A percentile compares a stretch with the other conserved stretches of the same genome.
Conservation (phyloP, 768 basidiomycete genomes). For the Jaapia argillacea region DNA sequence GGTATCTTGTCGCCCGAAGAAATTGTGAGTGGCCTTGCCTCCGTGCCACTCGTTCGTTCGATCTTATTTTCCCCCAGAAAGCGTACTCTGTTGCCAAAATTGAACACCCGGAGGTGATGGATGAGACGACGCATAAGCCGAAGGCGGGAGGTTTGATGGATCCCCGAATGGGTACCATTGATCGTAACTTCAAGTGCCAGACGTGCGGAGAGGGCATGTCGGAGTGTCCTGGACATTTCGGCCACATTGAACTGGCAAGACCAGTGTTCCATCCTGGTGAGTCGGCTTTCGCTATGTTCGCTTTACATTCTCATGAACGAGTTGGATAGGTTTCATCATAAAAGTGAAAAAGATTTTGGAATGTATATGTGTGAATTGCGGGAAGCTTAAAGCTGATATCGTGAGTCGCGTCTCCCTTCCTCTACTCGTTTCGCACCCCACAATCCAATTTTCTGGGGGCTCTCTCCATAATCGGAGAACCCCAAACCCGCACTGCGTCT, state of each 20-base stretch:
- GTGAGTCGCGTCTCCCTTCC: slow-evolving; percentile 78
- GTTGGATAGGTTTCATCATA: slow-evolving; percentile 72
- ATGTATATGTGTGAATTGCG: slow-evolving; percentile 97
- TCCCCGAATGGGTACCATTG: slow-evolving; percentile 95
- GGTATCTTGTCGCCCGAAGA: slow-evolving; percentile 98
- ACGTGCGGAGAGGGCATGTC: slow-evolving; percentile 99
- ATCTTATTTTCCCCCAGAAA: slow-evolving; percentile 51
- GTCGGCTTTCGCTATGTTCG: slow-evolving; percentile 16
- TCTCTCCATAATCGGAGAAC: slow-evolving; percentile 92
- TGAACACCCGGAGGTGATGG: slow-evolving; percentile 98
- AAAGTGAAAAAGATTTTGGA: slow-evolving; percentile 99
- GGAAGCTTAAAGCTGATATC: slow-evolving; percentile 93
- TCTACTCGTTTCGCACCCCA: slow-evolving; percentile 89
- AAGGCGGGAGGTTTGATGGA: slow-evolving; percentile 96
- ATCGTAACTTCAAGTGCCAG: slow-evolving; percentile 97
- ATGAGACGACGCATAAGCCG: slow-evolving; percentile 82
- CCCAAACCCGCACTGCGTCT: slow-evolving; percentile 85
- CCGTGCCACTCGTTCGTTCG: background rate
- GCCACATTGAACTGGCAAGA: slow-evolving; percentile 92
- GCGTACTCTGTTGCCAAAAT: slow-evolving; percentile 97
- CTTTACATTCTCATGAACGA: slow-evolving; percentile 1
- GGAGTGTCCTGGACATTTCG: slow-evolving; percentile 98
- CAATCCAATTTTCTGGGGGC: slow-evolving; percentile 97
- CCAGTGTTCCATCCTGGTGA: slow-evolving; percentile 96
- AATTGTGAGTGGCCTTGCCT: slow-evolving; percentile 55